Base-by-base conservation (phyloP, 805 yeast species). In the Kregervanrija fluxuum region DNA sequence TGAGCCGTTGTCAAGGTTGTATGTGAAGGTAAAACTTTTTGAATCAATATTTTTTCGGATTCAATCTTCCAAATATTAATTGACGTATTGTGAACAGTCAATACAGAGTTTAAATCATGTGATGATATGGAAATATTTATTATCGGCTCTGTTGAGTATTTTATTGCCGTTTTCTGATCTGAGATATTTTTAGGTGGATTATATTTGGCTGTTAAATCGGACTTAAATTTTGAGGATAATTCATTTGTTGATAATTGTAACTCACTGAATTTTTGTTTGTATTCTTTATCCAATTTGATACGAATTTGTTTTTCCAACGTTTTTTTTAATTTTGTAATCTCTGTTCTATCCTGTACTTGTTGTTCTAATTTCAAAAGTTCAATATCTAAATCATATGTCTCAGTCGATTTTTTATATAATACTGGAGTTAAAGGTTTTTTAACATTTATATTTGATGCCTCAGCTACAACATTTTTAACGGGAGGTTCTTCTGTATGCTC, bases 1-100 rank as follows among this genome's bases (percentile, higher is more conserved):
- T 64, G 65, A 9, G 72, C 65, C 6, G 53, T 47, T 1, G 66
- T 48, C 5, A 78, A 64, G 12, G 62, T 55, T 1, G 79, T 62
- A 9, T 69, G 59, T 36, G 75, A 64, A 11, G 64, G 61, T 11
- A 74, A 61, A 35, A 66, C 28, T 6, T 30, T 28, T 12, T 43
- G 30, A 4, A 17, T 12, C 8, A 43, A 16, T 43, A 46, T 30
- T 53, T 55, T 10, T 48, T 48, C 16, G 51, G 49, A 46, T 67
- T 61, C 61, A n/a, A 38, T 6, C 9, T 33, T 11, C 52, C 52
- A 49, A 13, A 49, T 28, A 30, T 47, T 44, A 11, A 49, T 34
- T 5, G 15, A 31, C 13, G 45, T 40, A 31, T 44, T 40, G 33
- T 49, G 50, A 5, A 49, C 34, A n/a, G 48, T 40, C 11, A 49